Evolutionary conservation across 2,329 filamentous ascomycete genomes (phyloP), one percentile per base, ranked within the genome.

Genomic region (Neofusicoccum umdonicola): DNA sequence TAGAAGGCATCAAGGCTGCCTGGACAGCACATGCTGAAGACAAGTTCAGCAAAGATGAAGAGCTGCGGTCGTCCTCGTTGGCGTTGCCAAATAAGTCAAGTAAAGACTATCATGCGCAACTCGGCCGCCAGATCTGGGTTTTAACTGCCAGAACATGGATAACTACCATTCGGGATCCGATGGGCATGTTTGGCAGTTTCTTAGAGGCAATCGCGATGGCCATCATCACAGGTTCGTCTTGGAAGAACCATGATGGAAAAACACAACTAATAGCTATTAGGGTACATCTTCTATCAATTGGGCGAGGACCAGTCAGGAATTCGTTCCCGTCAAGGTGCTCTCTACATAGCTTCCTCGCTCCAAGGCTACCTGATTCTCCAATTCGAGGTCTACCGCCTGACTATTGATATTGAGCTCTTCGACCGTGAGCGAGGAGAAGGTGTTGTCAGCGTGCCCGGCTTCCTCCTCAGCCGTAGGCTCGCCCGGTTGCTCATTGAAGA

Each of bases 351-450:
- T 0, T 83, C 88, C 6, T 88, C 86, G 4, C 80, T 93, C 5
- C 90, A 93, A 71, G 90, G 90, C 1, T 93, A 93, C 71, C 81
- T 93, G 3, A 88, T 92, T 57, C 80, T 93, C 11, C 81, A 92
- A 12, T 93, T 91, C 67, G 91, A 93, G 74, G 88, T 87, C 0
- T 93, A 91, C 70, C 86, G 91, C 4, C 78, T 93, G 65, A 91
- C 88, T 0, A 84, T 90, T 57, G 90, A 93, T 67, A 91, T 93
- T 13, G 85, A 86, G 31, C 82, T 90, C 0, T 94, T 92, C 70
- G 90, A 94, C 70, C 87, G 90, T 63, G 90, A 93, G 71, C 84
- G 87, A 37, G 87, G 86, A 37, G 90, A 93, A 73, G 87, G 88
- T 3, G 90, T 91, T 19, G 88, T 91, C 17, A 85, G 86, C 37